A percentile compares a stretch with the other conserved stretches of the same genome.
Conservation (phyloP, 2,329 filamentous ascomycete genomes). For the Pseudogymnoascus sp. region DNA sequence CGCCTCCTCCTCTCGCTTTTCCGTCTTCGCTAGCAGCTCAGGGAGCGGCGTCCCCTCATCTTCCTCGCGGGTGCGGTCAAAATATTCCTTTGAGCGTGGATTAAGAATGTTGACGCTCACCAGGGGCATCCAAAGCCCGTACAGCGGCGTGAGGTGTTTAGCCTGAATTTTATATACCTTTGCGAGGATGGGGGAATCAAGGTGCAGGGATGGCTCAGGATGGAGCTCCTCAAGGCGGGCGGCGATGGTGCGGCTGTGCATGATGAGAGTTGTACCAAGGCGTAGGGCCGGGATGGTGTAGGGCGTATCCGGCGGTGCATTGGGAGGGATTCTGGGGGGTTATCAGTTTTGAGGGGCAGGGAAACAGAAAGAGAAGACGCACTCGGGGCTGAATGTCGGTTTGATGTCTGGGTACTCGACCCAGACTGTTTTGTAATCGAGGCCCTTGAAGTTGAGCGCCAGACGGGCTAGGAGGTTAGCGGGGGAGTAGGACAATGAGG, state of each 20-base stretch:
- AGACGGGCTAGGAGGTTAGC: constrained; percentile 44
- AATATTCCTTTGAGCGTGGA: constrained; percentile 44
- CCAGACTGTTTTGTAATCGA: constrained; percentile 63
- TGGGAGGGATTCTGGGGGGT: constrained; percentile 35
- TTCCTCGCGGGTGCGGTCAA: constrained; percentile 41
- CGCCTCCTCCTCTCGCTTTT: constrained; percentile 39
- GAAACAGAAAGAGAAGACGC: constrained; percentile 19
- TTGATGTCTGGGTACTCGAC: constrained; percentile 59
- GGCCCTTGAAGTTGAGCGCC: constrained; percentile 56
- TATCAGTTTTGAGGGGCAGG: background rate
- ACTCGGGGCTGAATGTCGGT: constrained; percentile 46
- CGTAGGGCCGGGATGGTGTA: constrained; percentile 50
- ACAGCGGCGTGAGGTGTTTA: constrained; percentile 27
- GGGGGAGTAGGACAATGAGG: background rate
- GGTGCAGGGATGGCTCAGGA: constrained; percentile 47
- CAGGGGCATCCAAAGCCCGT: constrained; percentile 36
- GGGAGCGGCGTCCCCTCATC: constrained; percentile 43
- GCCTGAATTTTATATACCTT: constrained; percentile 36
- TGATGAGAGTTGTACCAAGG: constrained; percentile 46
- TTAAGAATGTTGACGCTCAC: constrained; percentile 45
- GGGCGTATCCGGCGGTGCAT: constrained; percentile 29
- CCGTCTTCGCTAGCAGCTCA: constrained; percentile 33
- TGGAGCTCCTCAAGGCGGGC: constrained; percentile 47
- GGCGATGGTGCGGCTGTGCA: constrained; percentile 56
- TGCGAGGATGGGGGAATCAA: constrained; percentile 43